These are phyloP conservation scores for Dryas alaskensis DNA, from an alignment of 306 rosid species.

Conservation along the genomic window DNA sequence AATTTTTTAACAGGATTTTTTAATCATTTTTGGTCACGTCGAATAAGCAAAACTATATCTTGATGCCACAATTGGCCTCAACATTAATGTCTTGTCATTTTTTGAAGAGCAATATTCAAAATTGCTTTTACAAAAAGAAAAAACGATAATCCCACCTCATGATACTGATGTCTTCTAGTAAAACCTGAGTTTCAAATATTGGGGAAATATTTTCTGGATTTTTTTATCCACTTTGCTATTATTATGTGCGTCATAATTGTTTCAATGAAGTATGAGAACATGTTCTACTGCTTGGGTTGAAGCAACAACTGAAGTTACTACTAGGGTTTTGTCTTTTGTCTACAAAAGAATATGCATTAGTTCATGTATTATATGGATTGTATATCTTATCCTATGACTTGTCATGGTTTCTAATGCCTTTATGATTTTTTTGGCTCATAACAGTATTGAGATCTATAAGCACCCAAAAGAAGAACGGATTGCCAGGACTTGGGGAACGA, in stretches of 20 bases:
- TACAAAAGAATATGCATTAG: background rate
- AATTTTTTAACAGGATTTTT: background rate
- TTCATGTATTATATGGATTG: background rate
- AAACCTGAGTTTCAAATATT: background rate
- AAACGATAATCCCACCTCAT: background rate
- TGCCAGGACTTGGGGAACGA: constrained; percentile 96
- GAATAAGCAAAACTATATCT: background rate
- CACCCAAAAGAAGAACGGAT: constrained; percentile 95
- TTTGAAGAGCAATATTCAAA: background rate
- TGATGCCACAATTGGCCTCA: background rate
- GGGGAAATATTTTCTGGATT: background rate
- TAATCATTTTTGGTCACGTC: background rate
- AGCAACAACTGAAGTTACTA: background rate
- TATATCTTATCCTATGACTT: background rate
- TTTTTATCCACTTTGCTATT: background rate
- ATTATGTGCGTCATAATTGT: too few relatives aligned
- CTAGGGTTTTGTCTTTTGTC: background rate
- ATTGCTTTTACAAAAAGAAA: too few relatives aligned
- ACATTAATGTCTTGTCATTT: background rate
- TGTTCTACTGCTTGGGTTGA: background rate
- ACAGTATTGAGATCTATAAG: constrained; percentile 92
- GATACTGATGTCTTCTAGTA: background rate
- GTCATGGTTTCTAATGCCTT: constrained; percentile 17
- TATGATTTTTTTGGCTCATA: constrained; percentile 21
- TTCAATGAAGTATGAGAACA: background rate